Evolutionary conservation across 768 basidiomycete genomes (phyloP), one percentile per base, ranked within the genome.

Genomic region (Boletellus ananiceps): DNA sequence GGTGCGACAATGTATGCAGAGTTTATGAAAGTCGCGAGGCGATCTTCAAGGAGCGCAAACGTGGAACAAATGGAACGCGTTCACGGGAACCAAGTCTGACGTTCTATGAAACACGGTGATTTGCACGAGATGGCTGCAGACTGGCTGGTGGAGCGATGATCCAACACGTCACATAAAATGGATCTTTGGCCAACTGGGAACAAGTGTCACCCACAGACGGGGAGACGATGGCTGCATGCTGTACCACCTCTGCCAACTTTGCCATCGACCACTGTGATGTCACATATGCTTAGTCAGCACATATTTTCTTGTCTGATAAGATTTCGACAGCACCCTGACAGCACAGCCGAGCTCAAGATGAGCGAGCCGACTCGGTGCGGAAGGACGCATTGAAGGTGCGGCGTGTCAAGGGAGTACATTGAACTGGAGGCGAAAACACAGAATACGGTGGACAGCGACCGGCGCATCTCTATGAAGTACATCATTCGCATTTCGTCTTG

Each of bases 401-500:
- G 46, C 23, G 19, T 46, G 49, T 43, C n/a, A 47, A 46, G 38
- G 31, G 49, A 48, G 15, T 60, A 63, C 54, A 63, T 60, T 52
- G 51, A 34, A 27, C 39, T 38, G 49, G 25, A 35, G 34, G 32
- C 11, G 36, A 49, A 32, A 38, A 53, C 50, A 58, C 33, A 34
- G 19, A 23, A 47, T 27, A 55, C 31, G 40, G 45, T 31, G 41
- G 48, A 50, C 51, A 49, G 59, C 52, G 56, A 51, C 61, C 49
- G 3, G 57, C 51, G 46, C 54, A 27, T n/a, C 37, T 49, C 49
- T 54, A 59, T 40, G 19, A 45, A 56, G 27, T 50, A 64, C 55
- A 55, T 56, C 44, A 59, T 67, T 79, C 81, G 50, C 71, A 70
- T 65, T 80, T 82, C 6, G 67, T 76, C 66, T 84, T 86, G 43